Evolutionary conservation across 768 basidiomycete genomes (phyloP).

Genomic region (Sporobolomyces phaffii): DNA sequence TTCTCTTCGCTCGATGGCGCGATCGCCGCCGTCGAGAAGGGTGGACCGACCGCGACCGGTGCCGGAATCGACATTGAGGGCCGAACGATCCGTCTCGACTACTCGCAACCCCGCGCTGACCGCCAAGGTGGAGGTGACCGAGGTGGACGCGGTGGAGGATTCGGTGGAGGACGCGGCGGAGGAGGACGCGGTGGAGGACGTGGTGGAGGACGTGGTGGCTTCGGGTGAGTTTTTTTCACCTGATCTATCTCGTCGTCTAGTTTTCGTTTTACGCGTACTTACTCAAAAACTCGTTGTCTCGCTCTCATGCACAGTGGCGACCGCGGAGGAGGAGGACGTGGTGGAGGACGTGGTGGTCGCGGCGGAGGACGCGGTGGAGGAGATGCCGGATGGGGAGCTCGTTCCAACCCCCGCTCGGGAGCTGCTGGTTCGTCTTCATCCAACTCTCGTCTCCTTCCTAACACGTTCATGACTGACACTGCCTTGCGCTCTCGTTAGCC

Average conservation of each 20-base stretch:
- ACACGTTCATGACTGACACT: neutral
- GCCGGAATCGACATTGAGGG: conserved; percentile 74
- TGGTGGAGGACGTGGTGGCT: conserved; percentile 41
- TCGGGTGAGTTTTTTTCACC: neutral
- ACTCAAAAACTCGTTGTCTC: neutral
- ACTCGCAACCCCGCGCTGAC: conserved; percentile 69
- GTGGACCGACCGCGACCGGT: conserved; percentile 41
- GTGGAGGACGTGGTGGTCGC: conserved; percentile 44
- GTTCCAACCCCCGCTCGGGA: conserved; percentile 4
- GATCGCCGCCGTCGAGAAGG: conserved; percentile 63
- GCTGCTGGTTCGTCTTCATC: neutral
- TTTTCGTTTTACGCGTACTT: no score
- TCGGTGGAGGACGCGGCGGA: conserved; percentile 44
- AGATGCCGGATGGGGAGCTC: conserved; percentile 15
- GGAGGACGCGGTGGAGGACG: conserved; percentile 49
- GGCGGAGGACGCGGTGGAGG: conserved; percentile 20
- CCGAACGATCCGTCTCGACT: conserved; percentile 73
- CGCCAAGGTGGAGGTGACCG: conserved; percentile 47
- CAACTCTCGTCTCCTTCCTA: neutral
- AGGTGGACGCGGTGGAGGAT: conserved; percentile 49
- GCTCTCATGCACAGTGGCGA: conserved; percentile 37
- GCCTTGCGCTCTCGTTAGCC: neutral
- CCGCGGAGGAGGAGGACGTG: conserved; percentile 44
- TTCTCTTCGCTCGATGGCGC: conserved; percentile 74
- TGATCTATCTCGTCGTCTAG: no score